phyloP scores from a whole-genome alignment of 495 filamentous ascomycete species.

The Xylaria intraflava region DNA sequence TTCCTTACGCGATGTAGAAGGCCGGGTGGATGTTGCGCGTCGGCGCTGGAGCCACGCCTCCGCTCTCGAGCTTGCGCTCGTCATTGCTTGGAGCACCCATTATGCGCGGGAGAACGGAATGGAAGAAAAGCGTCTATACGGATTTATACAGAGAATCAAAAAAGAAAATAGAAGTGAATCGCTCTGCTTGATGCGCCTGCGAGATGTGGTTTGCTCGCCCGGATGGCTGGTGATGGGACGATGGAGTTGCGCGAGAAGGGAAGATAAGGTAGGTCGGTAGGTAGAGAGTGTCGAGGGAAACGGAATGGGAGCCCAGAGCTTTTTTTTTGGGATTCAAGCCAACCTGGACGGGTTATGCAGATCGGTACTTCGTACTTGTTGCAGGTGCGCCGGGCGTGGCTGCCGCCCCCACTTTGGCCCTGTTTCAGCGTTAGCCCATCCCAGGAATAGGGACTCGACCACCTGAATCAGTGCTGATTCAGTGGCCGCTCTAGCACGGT shows the following conservation, averaged over 20 bases:
- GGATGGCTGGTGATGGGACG: neutral
- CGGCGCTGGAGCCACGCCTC: conserved; percentile 20
- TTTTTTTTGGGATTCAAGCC: conserved; percentile 1
- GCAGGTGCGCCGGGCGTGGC: neutral
- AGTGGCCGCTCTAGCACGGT: neutral
- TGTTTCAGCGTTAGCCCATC: neutral
- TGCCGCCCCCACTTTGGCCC: neutral
- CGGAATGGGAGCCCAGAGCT: neutral
- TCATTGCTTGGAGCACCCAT: conserved; percentile 12
- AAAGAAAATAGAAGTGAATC: neutral
- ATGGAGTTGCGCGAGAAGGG: neutral
- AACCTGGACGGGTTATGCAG: conserved; percentile 2
- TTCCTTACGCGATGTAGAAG: conserved; percentile 67
- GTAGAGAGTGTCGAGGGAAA: conserved; percentile 1
- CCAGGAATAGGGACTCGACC: too few species aligned
- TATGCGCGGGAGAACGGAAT: neutral
- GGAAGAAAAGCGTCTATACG: neutral
- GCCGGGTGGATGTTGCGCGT: conserved; percentile 60
- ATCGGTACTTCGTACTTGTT: conserved; percentile 4
- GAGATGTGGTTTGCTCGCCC: neutral
- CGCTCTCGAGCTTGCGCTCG: conserved; percentile 18
- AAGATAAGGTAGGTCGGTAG: too few species aligned
- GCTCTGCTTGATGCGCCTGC: neutral
- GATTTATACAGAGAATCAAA: neutral
- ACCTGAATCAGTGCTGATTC: neutral